These are phyloP conservation scores for Globisporangium paddicum DNA, from an alignment of 352 stramenopile species.

Conservation along the genomic window DNA sequence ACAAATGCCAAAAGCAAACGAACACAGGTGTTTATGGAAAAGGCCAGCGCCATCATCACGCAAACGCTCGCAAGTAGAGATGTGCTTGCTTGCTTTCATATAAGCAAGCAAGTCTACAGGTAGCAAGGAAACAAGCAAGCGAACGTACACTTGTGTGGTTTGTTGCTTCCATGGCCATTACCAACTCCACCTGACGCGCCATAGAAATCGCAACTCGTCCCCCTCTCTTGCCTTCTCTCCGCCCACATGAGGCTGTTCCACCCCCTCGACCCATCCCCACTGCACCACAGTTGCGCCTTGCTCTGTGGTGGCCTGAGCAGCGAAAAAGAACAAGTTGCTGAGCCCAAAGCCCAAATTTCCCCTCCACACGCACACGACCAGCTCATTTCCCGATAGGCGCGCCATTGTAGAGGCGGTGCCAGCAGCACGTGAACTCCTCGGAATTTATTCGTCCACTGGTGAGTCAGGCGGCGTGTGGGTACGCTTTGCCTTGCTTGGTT, in stretches of 20 bases:
- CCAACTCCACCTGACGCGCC: neutral
- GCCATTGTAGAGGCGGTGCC: neutral
- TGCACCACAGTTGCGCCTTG: neutral
- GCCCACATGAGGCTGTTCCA: neutral
- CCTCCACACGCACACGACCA: neutral
- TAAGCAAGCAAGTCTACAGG: neutral
- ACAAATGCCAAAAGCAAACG: too few relatives aligned
- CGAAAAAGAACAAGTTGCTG: neutral
- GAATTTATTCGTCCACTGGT: neutral
- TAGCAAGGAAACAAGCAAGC: neutral
- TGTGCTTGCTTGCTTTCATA: neutral
- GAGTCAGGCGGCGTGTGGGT: conserved; percentile 6
- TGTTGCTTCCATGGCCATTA: neutral
- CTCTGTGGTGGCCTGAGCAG: neutral
- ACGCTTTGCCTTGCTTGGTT: neutral
- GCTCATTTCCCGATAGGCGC: conserved; percentile 8
- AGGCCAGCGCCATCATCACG: too few relatives aligned
- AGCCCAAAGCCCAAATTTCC: neutral
- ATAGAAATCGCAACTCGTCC: neutral
- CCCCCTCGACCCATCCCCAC: neutral
- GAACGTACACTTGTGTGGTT: neutral
- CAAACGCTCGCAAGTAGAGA: too few relatives aligned
- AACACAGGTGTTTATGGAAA: too few relatives aligned
- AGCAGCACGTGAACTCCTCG: neutral
- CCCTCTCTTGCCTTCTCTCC: neutral